Base-by-base conservation (phyloP, 2,329 filamentous ascomycete species). In the Tolypocladium tropicale region DNA sequence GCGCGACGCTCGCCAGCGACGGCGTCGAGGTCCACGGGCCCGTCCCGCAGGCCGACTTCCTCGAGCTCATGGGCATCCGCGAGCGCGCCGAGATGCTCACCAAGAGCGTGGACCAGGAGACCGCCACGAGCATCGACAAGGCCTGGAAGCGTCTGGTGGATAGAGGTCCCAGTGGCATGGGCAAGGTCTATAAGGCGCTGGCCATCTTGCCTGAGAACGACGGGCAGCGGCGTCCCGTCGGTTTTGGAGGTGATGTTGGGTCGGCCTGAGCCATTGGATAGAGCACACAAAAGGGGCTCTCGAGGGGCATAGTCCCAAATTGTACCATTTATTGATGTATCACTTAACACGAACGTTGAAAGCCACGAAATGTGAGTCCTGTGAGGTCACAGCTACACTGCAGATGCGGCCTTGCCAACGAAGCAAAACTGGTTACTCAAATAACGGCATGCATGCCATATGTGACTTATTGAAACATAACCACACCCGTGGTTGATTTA, bases 11-110 rank as follows among this genome's bases (percentile, higher is more conserved):
- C 41, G 88, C 89, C 0, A 92, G 86, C 61, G 80, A 85, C 1
- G 87, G 85, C 2, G 84, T 97, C 4, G 94, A 99, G 71, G 89
- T 96, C 7, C 92, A 97, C 66, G 94, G 94, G 0, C 94, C 94
- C 0, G 85, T 96, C 1, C 84, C 91, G 59, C 94, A 99, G 72
- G 90, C 83, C 0, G 76, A 80, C 41, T 99, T 95, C 70, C 72
- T 99, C 41, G 78, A 81, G 49, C 76, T 78, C 2, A 89, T 99
- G 86, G 94, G 94, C 0, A 92, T 96, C 57, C 78, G 80, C 59
- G 85, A 95, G 73, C 80, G 92, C 54, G 89, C 87, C 49, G 78
- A 85, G 63, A 81, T 85, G 68, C 70, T 96, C 53, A 73, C 84
- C 37, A 79, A 77, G 60, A 75, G 71, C 2, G 64, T 70, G 5